Conservation (phyloP, 441 rosid species). For the Eruca vesicaria region DNA sequence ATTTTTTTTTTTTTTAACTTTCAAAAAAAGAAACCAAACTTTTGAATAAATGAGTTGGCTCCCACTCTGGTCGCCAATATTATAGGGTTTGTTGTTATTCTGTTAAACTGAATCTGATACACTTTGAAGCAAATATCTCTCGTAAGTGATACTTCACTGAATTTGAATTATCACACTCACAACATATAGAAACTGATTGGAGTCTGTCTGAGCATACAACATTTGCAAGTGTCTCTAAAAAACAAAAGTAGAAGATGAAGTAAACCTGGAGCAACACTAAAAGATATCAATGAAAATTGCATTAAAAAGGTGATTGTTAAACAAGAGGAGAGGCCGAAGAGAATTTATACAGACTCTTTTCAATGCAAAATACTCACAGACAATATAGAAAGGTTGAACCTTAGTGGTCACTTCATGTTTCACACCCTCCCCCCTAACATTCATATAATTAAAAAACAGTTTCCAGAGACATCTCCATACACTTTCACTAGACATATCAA, state of each 20-base stretch:
- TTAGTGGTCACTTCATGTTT: slow-evolving; percentile 5
- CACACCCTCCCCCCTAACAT: slow-evolving; percentile 2
- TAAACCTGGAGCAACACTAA: slow-evolving; percentile 18
- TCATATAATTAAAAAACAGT: slow-evolving; percentile 3
- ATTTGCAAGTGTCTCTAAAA: slow-evolving; percentile 12
- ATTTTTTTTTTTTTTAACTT: no score
- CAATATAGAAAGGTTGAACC: slow-evolving; percentile 11
- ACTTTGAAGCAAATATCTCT: not conserved
- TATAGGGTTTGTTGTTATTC: slow-evolving; percentile 26
- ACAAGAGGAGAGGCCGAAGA: no score
- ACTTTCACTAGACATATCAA: not conserved
- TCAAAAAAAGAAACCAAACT: slow-evolving; percentile 42
- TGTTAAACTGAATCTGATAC: not conserved
- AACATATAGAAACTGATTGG: slow-evolving; percentile 31
- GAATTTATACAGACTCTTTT: not conserved
- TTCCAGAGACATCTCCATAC: not conserved
- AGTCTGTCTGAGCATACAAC: slow-evolving; percentile 26
- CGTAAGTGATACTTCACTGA: slow-evolving; percentile 9
- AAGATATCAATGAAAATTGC: slow-evolving; percentile 69
- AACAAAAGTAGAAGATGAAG: slow-evolving; percentile 15
- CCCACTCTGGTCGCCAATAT: slow-evolving; percentile 47
- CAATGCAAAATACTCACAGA: slow-evolving; percentile 12
- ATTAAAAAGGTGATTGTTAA: slow-evolving; percentile 15
- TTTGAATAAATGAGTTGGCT: slow-evolving; percentile 36
- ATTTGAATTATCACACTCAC: slow-evolving; percentile 31